Percentiles rank a stretch among this genome's conserved stretches.
These are phyloP conservation scores for Penicillium italicum DNA, from an alignment of 2,329 filamentous ascomycete genomes.

Conservation along the genomic window DNA sequence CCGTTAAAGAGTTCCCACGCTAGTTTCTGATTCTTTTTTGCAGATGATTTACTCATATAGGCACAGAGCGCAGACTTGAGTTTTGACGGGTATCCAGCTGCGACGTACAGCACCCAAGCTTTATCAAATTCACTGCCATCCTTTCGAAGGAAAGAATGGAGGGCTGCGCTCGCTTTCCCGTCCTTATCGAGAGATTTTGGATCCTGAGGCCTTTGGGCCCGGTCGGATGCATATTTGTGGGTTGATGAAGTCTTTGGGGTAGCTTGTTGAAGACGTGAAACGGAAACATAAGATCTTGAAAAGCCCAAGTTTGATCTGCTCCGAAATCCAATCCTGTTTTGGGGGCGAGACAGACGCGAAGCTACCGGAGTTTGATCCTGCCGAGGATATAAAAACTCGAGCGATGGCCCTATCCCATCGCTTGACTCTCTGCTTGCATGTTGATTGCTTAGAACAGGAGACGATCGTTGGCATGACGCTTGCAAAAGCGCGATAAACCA, in stretches of 20 bases:
- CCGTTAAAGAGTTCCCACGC: conserved; percentile 46
- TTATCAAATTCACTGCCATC: conserved; percentile 32
- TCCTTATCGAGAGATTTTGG: background rate
- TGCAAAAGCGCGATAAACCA: conserved; percentile 36
- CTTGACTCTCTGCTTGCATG: conserved; percentile 9
- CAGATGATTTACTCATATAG: conserved; percentile 40
- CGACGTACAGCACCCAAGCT: conserved; percentile 43
- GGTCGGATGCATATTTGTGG: background rate
- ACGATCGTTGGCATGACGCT: conserved; percentile 17
- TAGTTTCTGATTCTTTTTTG: conserved; percentile 45
- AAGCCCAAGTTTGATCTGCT: conserved; percentile 22
- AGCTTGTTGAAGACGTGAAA: conserved; percentile 10
- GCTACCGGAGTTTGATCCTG: conserved; percentile 24
- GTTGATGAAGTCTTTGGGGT: background rate
- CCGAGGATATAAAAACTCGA: conserved; percentile 43
- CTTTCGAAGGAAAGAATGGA: conserved; percentile 18
- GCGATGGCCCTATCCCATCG: conserved; percentile 26
- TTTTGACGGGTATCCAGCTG: conserved; percentile 28
- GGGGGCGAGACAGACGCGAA: conserved; percentile 23
- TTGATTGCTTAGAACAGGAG: conserved; percentile 13
- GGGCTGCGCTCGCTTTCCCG: conserved; percentile 17
- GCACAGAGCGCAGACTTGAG: conserved; percentile 31
- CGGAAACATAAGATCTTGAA: conserved; percentile 28
- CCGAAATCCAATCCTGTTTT: conserved; percentile 24
- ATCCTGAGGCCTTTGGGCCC: background rate